Evolutionary conservation across 495 filamentous ascomycete genomes (phyloP).

Genomic region (Penicillium macrosclerotiorum): DNA sequence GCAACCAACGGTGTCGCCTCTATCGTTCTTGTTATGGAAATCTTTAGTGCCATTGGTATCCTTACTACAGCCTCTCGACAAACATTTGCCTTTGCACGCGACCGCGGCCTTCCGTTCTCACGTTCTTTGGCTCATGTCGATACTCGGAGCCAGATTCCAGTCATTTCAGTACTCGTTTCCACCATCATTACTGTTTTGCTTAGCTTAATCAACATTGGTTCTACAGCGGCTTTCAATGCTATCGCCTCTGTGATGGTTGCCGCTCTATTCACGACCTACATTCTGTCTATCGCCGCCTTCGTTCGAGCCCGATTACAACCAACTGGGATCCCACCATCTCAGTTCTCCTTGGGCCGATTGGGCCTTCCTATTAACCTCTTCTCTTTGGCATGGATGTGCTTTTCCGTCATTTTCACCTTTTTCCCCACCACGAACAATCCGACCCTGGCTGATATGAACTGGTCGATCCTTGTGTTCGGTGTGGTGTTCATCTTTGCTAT

Average conservation of each 20-base stretch:
- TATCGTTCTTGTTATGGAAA: constrained; percentile 39
- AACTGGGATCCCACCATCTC: constrained; percentile 21
- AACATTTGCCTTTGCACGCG: constrained; percentile 51
- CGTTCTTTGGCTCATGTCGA: constrained; percentile 36
- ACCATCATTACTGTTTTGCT: constrained; percentile 49
- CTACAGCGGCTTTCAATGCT: constrained; percentile 44
- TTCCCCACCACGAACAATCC: constrained; percentile 39
- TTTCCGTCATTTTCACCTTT: constrained; percentile 45
- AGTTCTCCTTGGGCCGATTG: constrained; percentile 24
- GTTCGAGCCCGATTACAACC: constrained; percentile 25
- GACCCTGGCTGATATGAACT: constrained; percentile 40
- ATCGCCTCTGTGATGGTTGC: constrained; percentile 43
- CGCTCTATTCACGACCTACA: constrained; percentile 41
- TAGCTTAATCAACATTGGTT: constrained; percentile 45
- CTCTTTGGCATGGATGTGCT: constrained; percentile 25
- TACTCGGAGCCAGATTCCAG: constrained; percentile 45
- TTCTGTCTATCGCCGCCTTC: constrained; percentile 33
- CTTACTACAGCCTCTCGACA: constrained; percentile 45
- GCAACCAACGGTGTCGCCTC: constrained; percentile 36
- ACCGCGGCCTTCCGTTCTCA: constrained; percentile 46
- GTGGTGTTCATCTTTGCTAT: constrained; percentile 42
- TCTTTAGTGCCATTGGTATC: constrained; percentile 39
- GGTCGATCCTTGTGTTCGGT: constrained; percentile 41
- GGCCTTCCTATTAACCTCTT: constrained; percentile 26
- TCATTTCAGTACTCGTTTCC: constrained; percentile 51